A percentile compares a stretch with the other conserved stretches of the same genome.
Evolutionary conservation across 768 basidiomycete genomes (phyloP).

Genomic region (Lactarius vividus): DNA sequence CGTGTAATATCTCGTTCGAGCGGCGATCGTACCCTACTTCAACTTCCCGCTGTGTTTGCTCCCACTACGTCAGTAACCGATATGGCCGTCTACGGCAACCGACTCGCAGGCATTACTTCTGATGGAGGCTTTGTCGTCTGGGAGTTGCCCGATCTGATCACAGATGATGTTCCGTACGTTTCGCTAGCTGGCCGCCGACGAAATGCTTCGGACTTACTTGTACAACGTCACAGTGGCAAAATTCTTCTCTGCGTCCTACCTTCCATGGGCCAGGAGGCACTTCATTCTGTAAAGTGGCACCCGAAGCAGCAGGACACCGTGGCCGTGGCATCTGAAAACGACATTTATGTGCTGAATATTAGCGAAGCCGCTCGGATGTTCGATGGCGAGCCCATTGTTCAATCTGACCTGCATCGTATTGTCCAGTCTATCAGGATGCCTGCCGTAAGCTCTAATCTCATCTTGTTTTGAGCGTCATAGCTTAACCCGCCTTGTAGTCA

Average conservation of each 20-base stretch:
- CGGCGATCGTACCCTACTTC: slow-evolving; percentile 83
- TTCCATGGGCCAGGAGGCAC: slow-evolving; percentile 52
- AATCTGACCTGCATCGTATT: slow-evolving; percentile 66
- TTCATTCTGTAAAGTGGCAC: slow-evolving; percentile 87
- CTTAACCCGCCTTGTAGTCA: slow-evolving; percentile 42
- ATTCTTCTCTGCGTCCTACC: slow-evolving; percentile 70
- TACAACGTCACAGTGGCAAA: slow-evolving; percentile 48
- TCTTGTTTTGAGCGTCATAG: not conserved
- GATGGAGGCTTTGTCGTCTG: slow-evolving; percentile 89
- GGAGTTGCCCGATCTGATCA: slow-evolving; percentile 81
- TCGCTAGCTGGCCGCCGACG: not conserved
- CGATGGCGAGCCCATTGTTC: slow-evolving; percentile 63
- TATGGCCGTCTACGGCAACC: slow-evolving; percentile 82
- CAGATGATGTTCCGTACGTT: slow-evolving; percentile 82
- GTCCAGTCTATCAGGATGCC: slow-evolving; percentile 65
- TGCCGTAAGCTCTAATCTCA: slow-evolving; percentile 51
- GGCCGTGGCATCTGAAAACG: slow-evolving; percentile 78
- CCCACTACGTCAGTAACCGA: slow-evolving; percentile 66
- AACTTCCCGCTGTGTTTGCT: slow-evolving; percentile 62
- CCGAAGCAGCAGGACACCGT: slow-evolving; percentile 76
- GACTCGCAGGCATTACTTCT: slow-evolving; percentile 81
- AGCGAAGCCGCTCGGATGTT: slow-evolving; percentile 56
- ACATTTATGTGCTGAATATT: slow-evolving; percentile 75
- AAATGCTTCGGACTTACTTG: slow-evolving; percentile 9
- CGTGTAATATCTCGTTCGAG: slow-evolving; percentile 87